Evolutionary conservation across 2,329 filamentous ascomycete species (phyloP).

Genomic region (Fusarium praegraminearum): DNA sequence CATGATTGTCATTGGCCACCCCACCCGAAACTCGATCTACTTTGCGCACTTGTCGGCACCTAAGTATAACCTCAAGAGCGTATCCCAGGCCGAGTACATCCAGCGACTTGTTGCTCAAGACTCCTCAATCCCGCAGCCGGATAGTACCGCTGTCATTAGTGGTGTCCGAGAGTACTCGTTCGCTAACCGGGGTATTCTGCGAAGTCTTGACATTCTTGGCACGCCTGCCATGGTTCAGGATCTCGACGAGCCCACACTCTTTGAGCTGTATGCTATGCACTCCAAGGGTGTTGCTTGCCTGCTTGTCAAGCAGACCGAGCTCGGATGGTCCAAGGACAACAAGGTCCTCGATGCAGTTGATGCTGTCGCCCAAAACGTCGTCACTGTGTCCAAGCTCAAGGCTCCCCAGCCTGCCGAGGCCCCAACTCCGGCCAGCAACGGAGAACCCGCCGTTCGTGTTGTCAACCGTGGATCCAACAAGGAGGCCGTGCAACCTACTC

Average conservation of each 20-base stretch:
- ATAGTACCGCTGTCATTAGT: slow-evolving; percentile 97
- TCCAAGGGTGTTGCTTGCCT: slow-evolving; percentile 96
- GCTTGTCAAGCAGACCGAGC: slow-evolving; percentile 85
- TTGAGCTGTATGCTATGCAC: slow-evolving; percentile 97
- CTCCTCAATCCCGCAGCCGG: slow-evolving; percentile 80
- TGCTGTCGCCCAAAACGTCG: slow-evolving; percentile 78
- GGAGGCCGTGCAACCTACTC: slow-evolving; percentile 50
- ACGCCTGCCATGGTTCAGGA: slow-evolving; percentile 73
- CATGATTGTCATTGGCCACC: slow-evolving; percentile 94
- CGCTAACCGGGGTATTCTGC: slow-evolving; percentile 83
- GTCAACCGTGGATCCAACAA: slow-evolving; percentile 53
- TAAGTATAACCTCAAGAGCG: slow-evolving; percentile 84
- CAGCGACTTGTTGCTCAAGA: slow-evolving; percentile 80
- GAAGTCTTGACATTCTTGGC: slow-evolving; percentile 89
- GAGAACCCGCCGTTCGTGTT: slow-evolving; percentile 51
- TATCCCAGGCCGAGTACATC: slow-evolving; percentile 91
- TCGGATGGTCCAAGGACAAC: slow-evolving; percentile 92
- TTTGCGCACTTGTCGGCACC: slow-evolving; percentile 96
- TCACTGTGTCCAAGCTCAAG: slow-evolving; percentile 79
- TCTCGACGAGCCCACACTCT: slow-evolving; percentile 78
- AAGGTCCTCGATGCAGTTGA: slow-evolving; percentile 85
- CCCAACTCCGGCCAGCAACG: slow-evolving; percentile 52
- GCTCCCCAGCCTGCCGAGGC: slow-evolving; percentile 59
- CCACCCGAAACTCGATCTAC: slow-evolving; percentile 96
- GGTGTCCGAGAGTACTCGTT: slow-evolving; percentile 97